These are phyloP conservation scores for Sugiyamaella novakii DNA, from an alignment of 1,139 yeast species.

Conservation along the genomic window DNA sequence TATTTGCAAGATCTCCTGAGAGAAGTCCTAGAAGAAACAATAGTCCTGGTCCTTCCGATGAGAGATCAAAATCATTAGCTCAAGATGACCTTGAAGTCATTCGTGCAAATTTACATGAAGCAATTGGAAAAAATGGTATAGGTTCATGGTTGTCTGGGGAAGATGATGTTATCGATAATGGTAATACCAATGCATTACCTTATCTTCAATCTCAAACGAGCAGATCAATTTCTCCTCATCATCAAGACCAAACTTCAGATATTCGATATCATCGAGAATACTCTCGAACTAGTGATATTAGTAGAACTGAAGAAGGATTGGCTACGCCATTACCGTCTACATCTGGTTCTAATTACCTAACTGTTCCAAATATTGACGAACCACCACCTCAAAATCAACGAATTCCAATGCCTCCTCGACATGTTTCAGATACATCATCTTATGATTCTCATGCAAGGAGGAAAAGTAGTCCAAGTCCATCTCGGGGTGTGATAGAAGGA, in stretches of 20 bases:
- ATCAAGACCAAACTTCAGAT: neutral
- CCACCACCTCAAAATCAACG: neutral
- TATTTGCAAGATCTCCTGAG: slow-evolving; percentile 4
- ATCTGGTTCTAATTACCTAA: slow-evolving; percentile 1
- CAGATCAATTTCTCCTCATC: slow-evolving; percentile 5
- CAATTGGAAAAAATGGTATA: slow-evolving; percentile 33
- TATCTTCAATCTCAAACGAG: neutral
- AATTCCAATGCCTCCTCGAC: neutral
- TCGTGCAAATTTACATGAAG: slow-evolving; percentile 33
- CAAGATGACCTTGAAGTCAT: slow-evolving; percentile 26
- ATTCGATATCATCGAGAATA: slow-evolving; percentile 3
- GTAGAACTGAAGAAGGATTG: slow-evolving; percentile 11
- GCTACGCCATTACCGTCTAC: neutral
- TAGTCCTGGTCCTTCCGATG: neutral
- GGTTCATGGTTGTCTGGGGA: slow-evolving; percentile 30
- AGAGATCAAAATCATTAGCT: slow-evolving; percentile 21
- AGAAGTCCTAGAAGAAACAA: neutral
- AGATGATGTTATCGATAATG: slow-evolving; percentile 7
- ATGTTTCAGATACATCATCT: neutral
- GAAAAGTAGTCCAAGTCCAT: neutral
- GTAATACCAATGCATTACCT: too few species aligned
- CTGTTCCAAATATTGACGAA: slow-evolving; percentile 1
- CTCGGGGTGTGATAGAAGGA: neutral
- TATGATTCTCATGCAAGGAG: neutral
- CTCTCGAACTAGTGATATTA: neutral